A percentile compares a stretch with the other conserved stretches of the same genome.
phyloP scores from a whole-genome alignment of 1,139 yeast species.

The Sugiyamaella pinicola region DNA sequence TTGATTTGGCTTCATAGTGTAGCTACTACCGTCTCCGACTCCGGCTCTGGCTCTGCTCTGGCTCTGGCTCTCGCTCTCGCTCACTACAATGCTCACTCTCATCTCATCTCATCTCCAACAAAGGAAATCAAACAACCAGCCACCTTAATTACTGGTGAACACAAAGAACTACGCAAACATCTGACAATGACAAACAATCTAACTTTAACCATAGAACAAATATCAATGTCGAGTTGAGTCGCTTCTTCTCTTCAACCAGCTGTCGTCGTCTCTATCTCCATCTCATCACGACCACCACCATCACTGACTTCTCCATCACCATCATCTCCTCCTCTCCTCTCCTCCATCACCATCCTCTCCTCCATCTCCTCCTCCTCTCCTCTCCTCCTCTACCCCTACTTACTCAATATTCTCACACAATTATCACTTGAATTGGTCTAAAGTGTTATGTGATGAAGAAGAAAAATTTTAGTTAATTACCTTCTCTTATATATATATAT shows the following conservation, averaged over 20 bases:
- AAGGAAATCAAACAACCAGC: background rate
- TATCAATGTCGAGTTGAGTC: background rate
- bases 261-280: background rate
- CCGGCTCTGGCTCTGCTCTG: no score
- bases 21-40: no score
- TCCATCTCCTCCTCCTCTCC: no score
- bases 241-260: background rate
- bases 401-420: no score
- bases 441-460: no score
- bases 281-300: background rate
- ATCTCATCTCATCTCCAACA: background rate
- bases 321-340: background rate
- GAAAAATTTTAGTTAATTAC: background rate
- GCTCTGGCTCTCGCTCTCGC: no score
- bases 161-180: background rate
- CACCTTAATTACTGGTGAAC: background rate
- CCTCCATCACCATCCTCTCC: no score
- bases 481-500: background rate
- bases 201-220: background rate
- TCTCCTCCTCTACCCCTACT: no score
- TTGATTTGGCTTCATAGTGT: no score
- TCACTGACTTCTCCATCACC: background rate
- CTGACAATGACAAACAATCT: no score
- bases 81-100: background rate
- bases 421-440: no score